Evolutionary conservation across 2,329 filamentous ascomycete genomes (phyloP).

Genomic region (Lachnellula occidentalis): DNA sequence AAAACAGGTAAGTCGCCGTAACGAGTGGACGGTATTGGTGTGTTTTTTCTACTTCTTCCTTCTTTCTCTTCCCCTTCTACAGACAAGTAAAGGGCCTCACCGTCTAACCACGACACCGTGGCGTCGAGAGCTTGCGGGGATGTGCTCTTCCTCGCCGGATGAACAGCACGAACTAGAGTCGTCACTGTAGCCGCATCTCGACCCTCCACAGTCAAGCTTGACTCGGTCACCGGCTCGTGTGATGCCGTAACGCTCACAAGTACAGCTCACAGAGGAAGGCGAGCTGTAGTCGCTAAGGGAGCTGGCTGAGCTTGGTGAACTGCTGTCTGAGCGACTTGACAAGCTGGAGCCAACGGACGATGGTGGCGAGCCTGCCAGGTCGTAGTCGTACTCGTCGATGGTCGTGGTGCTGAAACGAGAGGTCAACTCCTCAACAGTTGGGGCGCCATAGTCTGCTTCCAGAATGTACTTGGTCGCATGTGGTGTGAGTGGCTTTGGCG

Average conservation of each 20-base stretch:
- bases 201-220: conserved; percentile 91
- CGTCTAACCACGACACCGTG: conserved; percentile 54
- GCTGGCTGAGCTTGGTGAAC: conserved; percentile 59
- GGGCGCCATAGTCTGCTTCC: conserved; percentile 68
- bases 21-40: conserved; percentile 22
- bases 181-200: conserved; percentile 77
- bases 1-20: conserved; percentile 24
- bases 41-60: conserved; percentile 12
- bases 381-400: conserved; percentile 50
- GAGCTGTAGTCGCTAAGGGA: conserved; percentile 74
- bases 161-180: conserved; percentile 65
- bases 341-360: conserved; percentile 67
- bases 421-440: conserved; percentile 74
- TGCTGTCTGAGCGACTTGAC: conserved; percentile 68
- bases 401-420: conserved; percentile 62
- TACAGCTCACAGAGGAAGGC: conserved; percentile 75
- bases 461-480: conserved; percentile 84
- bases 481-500: conserved; percentile 83
- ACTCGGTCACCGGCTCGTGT: conserved; percentile 88
- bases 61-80: conserved; percentile 5
- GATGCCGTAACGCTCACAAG: conserved; percentile 94
- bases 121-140: conserved; percentile 51
- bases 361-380: conserved; percentile 54
- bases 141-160: conserved; percentile 58
- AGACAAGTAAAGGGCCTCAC: conserved; percentile 3